phyloP scores from a whole-genome alignment of 2,329 filamentous ascomycete species.

The Trichoderma endophyticum region DNA sequence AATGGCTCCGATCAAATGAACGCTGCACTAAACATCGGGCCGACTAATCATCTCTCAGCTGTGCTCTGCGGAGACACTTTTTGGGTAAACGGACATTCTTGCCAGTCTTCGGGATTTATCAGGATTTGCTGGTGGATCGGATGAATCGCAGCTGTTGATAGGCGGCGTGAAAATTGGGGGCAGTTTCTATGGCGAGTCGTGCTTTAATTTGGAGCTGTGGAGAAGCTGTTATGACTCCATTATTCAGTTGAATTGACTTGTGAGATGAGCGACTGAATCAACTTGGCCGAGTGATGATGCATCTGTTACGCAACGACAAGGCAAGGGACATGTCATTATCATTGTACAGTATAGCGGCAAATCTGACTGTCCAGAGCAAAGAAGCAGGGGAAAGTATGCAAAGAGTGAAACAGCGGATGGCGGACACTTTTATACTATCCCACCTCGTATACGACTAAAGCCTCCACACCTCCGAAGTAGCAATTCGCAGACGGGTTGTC shows the following conservation, averaged over 20 bases:
- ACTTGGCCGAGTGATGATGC: background rate
- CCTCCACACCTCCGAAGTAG: too few relatives aligned
- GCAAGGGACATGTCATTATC: background rate
- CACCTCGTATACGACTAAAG: background rate
- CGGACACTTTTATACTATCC: background rate
- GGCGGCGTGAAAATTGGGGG: conserved; percentile 2
- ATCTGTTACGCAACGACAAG: background rate
- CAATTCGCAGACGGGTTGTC: too few relatives aligned
- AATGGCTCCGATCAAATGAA: background rate
- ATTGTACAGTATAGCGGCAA: background rate
- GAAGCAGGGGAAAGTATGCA: background rate
- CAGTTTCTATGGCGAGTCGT: conserved; percentile 2
- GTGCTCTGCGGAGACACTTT: background rate
- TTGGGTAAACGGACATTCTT: conserved; percentile 4
- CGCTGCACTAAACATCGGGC: conserved; percentile 6
- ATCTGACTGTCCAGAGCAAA: background rate
- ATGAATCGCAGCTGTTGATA: background rate
- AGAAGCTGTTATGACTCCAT: background rate
- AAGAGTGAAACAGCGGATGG: background rate
- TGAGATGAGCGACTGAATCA: background rate
- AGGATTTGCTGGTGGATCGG: conserved; percentile 13
- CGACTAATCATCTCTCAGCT: background rate
- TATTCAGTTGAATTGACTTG: background rate
- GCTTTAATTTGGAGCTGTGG: background rate
- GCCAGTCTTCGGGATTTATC: conserved; percentile 7